phyloP scores from a whole-genome alignment of 1,284 basidiomycete species.

The Irpex sp. region DNA sequence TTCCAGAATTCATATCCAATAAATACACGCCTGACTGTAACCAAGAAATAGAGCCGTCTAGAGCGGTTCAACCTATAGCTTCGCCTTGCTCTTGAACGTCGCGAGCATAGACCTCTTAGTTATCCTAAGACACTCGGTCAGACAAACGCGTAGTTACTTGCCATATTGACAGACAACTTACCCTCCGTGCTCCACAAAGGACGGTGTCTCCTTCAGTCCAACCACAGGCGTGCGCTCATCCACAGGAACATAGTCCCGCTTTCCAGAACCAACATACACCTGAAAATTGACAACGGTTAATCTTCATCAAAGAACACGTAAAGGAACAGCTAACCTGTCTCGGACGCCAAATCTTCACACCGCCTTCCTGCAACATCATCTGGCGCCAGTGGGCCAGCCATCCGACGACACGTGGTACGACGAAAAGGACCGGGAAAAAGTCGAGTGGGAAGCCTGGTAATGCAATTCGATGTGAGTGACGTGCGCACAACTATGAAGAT shows the following conservation, averaged over 20 bases:
- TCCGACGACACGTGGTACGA: slow-evolving; percentile 89
- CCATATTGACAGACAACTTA: slow-evolving; percentile 45
- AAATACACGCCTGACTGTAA: not conserved
- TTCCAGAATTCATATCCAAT: not conserved
- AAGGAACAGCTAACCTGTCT: slow-evolving; percentile 63
- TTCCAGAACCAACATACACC: slow-evolving; percentile 81
- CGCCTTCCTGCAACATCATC: slow-evolving; percentile 90
- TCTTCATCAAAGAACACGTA: slow-evolving; percentile 12
- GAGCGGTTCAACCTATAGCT: slow-evolving; percentile 38
- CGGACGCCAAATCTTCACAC: slow-evolving; percentile 93
- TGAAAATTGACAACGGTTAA: slow-evolving; percentile 30
- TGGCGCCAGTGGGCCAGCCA: slow-evolving; percentile 92
- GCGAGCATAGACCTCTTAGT: slow-evolving; percentile 83
- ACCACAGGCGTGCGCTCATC: slow-evolving; percentile 65
- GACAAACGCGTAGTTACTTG: not conserved
- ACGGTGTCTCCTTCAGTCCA: slow-evolving; percentile 66
- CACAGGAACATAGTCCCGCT: slow-evolving; percentile 79
- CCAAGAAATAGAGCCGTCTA: not conserved
- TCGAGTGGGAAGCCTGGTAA: slow-evolving; percentile 84
- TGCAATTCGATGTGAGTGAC: not conserved
- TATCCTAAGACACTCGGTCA: slow-evolving; percentile 55
- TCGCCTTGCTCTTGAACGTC: slow-evolving; percentile 72
- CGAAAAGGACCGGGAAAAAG: slow-evolving; percentile 92
- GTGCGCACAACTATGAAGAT: not conserved
- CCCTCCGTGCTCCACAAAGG: slow-evolving; percentile 81